Percentiles rank a stretch among this genome's conserved stretches.
Conservation (phyloP, 345 rosid genomes). For the Laguncularia racemosa region DNA sequence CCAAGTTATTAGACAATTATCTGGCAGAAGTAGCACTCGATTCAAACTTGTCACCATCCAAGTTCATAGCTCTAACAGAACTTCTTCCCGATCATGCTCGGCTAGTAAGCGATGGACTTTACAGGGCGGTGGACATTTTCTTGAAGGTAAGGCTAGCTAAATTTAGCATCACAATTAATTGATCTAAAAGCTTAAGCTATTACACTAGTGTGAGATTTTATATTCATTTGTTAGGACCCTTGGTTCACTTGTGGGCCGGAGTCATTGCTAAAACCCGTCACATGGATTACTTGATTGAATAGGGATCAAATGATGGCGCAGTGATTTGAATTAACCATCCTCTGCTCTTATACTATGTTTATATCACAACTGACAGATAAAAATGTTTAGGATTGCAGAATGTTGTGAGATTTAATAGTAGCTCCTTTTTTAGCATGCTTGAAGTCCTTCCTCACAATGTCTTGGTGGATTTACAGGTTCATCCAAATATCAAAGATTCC, state of each 20-base stretch:
- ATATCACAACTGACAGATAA: no score
- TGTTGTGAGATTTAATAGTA: no score
- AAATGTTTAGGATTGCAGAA: no score
- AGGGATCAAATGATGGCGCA: no score
- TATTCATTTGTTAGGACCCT: no score
- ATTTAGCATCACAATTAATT: no score
- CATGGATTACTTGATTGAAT: no score
- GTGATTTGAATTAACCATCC: no score
- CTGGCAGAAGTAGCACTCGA: slow-evolving; percentile 94
- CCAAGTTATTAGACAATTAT: slow-evolving; percentile 78
- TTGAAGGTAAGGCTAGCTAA: slow-evolving; percentile 45
- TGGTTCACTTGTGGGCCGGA: no score
- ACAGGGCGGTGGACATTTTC: slow-evolving; percentile 88
- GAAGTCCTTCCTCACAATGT: neutral
- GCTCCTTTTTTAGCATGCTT: no score
- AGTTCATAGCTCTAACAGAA: slow-evolving; percentile 78
- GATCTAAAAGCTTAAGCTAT: neutral
- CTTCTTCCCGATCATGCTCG: slow-evolving; percentile 95
- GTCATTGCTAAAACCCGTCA: no score
- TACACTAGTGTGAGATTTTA: neutral
- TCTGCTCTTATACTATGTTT: no score
- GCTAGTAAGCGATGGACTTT: slow-evolving; percentile 76
- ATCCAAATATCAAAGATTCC: slow-evolving; percentile 80
- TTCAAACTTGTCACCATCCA: slow-evolving; percentile 58
- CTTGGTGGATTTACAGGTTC: slow-evolving; percentile 43